Base-by-base conservation (phyloP, 495 filamentous ascomycete genomes). In the Extremus antarcticus region DNA sequence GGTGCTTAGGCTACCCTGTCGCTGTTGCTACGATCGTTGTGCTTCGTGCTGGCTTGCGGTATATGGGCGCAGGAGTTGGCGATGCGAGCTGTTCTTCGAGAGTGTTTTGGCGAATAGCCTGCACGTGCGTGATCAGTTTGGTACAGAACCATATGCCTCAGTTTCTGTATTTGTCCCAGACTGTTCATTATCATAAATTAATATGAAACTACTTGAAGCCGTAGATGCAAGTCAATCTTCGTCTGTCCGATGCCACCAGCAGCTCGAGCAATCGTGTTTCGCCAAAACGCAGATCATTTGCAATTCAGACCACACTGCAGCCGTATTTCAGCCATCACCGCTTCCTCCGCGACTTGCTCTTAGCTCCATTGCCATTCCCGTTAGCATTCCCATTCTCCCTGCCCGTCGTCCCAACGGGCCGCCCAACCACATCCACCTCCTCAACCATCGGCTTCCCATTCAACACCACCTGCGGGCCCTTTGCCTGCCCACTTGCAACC, bases 361-460 rank as follows among this genome's bases (percentile, higher is more conserved):
- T 35, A 4, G 7, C 13, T 13, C 29, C 29, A 13, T 13, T 13
- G n/a, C n/a, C n/a, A n/a, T n/a, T n/a, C n/a, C n/a, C n/a, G n/a
- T n/a, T n/a, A n/a, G n/a, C n/a, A n/a, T n/a, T n/a, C 29, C 29
- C 29, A 35, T 35, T 35, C 29, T 35, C 29, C 29, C 29, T 4
- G 4, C 29, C 29, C 29, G 29, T 35, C 29, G 13, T 13, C 29
- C n/a, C n/a, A n/a, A n/a, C n/a, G n/a, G n/a, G 13, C 41, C 41
- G 4, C 41, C 4, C 16, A 7, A 21, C 4, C 41, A 45, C 41
- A 9, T 21, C 16, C 19, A n/a, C 17, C 46, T 56, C 46, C 35
- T 39, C 43, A 13, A 22, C 46, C 11, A 57, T 16, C 39, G 56
- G 56, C 56, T 53, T 25, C 17, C 50, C 56, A 29, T 58, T 58